Evolutionary conservation across 345 rosid genomes (phyloP), one percentile per base, ranked within the genome.

Genomic region (Sisymbrium altissimum): DNA sequence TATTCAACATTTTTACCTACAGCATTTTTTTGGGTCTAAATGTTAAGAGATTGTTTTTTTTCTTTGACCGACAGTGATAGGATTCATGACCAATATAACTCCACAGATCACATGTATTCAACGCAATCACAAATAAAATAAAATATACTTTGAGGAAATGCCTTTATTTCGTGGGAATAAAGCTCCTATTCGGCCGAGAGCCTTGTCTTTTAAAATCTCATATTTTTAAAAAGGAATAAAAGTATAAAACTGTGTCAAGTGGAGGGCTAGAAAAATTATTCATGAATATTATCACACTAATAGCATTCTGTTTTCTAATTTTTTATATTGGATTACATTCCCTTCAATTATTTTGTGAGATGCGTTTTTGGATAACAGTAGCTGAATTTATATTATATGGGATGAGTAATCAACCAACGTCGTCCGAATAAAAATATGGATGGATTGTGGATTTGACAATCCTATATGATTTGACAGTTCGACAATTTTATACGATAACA

Each of bases 381-480:
- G 50, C 18, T 49, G 36, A 9, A 21, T 9, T 49, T 48, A 11
- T 12, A 25, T 36, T 25, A 71, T 25, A 36, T 49, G 36, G 61
- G 49, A 35, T 35, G 38, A 32, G 1, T 10, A 73, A 54, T 54
- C 21, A 54, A 64, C 2, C 23, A 64, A 43, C 36, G 18, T 54
- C 12, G 14, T 48, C 27, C 27, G 48, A 65, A 65, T 65, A 66
- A 55, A n/a, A 44, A 27, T 55, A 65, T 35, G 41, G 25, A 29
- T 27, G 3, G 33, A 62, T 27, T 32, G 33, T 66, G 17, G 71
- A 66, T 57, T 13, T 10, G 36, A 57, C 33, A 49, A 43, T 15
- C 17, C 66, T 46, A 43, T 25, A 36, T 66, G 78, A 74, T 56
- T 36, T 74, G 78, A 74, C 66, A 74, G 67, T 45, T 9, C 14